Evolutionary conservation across 129 eudicot genomes (phyloP), one percentile per base, ranked within the genome.

Genomic region (Chrysanthemum lavandulifolium): DNA sequence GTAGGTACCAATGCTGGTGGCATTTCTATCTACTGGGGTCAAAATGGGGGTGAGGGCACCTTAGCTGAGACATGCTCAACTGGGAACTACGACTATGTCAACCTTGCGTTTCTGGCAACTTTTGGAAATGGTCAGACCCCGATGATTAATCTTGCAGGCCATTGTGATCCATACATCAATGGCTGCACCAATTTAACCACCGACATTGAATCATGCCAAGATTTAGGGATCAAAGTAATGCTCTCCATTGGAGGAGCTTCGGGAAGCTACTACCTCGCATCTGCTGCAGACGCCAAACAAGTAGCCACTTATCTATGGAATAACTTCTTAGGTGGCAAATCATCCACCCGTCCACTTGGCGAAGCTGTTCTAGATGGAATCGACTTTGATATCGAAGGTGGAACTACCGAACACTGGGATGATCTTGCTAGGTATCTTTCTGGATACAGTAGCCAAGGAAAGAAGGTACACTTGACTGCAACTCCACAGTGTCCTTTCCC

Each of bases 401-500:
- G 86, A 21, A 54, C 82, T 2, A 27, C 56, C 36, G 73, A 63
- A 13, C 70, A 77, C 67, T 84, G 70, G 78, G 86, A 81, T 61
- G 79, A 69, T n/a, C 86, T 84, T 3, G 86, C 89, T 1, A 48
- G 40, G 65, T 65, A 52, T 11, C 83, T 81, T 7, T 29, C 36
- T n/a, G 56, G 19, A 15, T 71, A 67, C 52, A 71, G 76, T 57
- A 66, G 45, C 11, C 49, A 40, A 9, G 69, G 80, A 13, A 78
- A 76, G 61, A 75, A 82, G 59, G 90, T 85, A 10, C 58, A 72
- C 69, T 40, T 85, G 62, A 65, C 79, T 0, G 84, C 89, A 13
- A 77, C 89, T 7, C 86, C 86, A 0, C 86, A 82, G 43, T 85
- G 86, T 80, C 84, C 86, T 1, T 81, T 63, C 33, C 90, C 90